phyloP scores from a whole-genome alignment of 2,329 filamentous ascomycete genomes.

The Seiridium unicorne region DNA sequence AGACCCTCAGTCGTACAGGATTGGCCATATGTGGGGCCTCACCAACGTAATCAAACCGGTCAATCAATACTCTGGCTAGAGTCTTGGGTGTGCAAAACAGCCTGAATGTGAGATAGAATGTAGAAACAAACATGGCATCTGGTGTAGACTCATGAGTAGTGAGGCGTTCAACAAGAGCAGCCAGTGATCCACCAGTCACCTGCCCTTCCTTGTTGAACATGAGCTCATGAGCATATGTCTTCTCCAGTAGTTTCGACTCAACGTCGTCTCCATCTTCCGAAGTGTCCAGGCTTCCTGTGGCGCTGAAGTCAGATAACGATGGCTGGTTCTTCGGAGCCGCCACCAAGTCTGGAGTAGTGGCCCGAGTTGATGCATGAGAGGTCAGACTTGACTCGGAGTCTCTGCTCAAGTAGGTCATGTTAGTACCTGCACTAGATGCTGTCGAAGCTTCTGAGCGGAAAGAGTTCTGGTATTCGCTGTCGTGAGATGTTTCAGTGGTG shows the following conservation, averaged over 20 bases:
- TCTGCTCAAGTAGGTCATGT: conserved; percentile 74
- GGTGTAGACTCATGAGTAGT: conserved; percentile 92
- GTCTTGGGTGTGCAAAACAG: conserved; percentile 81
- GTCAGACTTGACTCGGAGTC: conserved; percentile 79
- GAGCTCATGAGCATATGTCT: conserved; percentile 87
- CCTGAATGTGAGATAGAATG: conserved; percentile 95
- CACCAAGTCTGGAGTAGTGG: conserved; percentile 76
- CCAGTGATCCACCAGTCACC: conserved; percentile 87
- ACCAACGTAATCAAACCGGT: conserved; percentile 88
- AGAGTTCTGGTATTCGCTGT: conserved; percentile 49
- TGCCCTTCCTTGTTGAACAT: conserved; percentile 93
- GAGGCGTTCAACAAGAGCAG: conserved; percentile 88
- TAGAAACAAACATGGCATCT: conserved; percentile 86
- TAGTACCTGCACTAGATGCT: conserved; percentile 74
- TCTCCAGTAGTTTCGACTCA: conserved; percentile 83
- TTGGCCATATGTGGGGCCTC: conserved; percentile 72
- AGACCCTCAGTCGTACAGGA: conserved; percentile 85
- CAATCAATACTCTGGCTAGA: conserved; percentile 79
- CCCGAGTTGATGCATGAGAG: conserved; percentile 81
- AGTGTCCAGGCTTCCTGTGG: conserved; percentile 61
- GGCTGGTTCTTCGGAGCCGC: conserved; percentile 55
- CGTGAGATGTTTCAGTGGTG: conserved; percentile 43
- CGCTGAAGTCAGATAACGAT: conserved; percentile 67
- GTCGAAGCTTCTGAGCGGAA: conserved; percentile 69
- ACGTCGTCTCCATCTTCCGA: conserved; percentile 76